phyloP scores from a whole-genome alignment of 2,329 filamentous ascomycete genomes.

The Fonsecaea nubica region DNA sequence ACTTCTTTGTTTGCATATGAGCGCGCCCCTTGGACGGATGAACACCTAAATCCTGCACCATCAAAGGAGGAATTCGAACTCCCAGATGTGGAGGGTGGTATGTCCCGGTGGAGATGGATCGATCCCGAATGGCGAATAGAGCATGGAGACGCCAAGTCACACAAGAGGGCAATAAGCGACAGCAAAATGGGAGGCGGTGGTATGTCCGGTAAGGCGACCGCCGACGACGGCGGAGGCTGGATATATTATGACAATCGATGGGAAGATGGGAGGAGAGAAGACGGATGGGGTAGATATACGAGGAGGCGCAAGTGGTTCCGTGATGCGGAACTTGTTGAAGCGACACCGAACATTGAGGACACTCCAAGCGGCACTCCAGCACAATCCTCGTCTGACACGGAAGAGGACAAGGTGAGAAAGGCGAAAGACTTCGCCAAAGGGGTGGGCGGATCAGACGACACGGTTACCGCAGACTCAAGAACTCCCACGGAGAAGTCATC shows the following conservation, averaged over 20 bases:
- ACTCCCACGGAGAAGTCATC: slow-evolving; percentile 14
- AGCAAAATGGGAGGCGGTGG: slow-evolving; percentile 45
- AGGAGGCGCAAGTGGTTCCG: slow-evolving; percentile 94
- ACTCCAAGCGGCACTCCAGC: slow-evolving; percentile 51
- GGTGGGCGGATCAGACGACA: slow-evolving; percentile 21
- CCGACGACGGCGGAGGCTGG: slow-evolving; percentile 77
- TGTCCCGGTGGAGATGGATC: slow-evolving; percentile 79
- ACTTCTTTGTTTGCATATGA: slow-evolving; percentile 90
- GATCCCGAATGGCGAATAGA: slow-evolving; percentile 89
- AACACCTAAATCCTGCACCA: slow-evolving; percentile 83
- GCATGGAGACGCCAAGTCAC: slow-evolving; percentile 56
- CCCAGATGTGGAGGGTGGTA: slow-evolving; percentile 69
- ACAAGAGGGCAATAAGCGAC: slow-evolving; percentile 43
- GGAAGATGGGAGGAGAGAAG: slow-evolving; percentile 84
- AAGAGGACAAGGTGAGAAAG: slow-evolving; percentile 33
- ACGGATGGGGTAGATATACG: slow-evolving; percentile 95
- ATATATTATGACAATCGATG: slow-evolving; percentile 99
- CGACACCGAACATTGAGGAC: slow-evolving; percentile 55
- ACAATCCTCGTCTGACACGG: slow-evolving; percentile 28
- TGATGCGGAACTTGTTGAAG: slow-evolving; percentile 91
- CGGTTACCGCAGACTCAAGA: slow-evolving; percentile 4
- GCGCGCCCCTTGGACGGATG: slow-evolving; percentile 90
- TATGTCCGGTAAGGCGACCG: slow-evolving; percentile 44
- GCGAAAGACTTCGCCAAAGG: slow-evolving; percentile 36
- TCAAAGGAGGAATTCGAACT: slow-evolving; percentile 74